Evolutionary conservation across 305 asterid genomes (phyloP), one percentile per base, ranked within the genome.

Genomic region (Solanum hybrid): DNA sequence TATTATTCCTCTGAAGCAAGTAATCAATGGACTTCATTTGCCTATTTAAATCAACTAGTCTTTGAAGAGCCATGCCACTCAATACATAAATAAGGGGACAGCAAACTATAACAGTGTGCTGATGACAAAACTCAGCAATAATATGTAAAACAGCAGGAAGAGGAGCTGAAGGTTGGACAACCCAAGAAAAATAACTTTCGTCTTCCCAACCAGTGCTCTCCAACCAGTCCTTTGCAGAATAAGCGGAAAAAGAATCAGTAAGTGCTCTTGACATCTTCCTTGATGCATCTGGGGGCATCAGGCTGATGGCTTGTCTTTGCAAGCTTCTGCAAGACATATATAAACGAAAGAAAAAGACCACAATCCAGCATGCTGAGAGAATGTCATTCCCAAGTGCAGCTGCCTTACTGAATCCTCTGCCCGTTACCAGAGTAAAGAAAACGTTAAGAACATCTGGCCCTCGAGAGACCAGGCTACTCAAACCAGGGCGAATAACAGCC

Each of bases 1-100:
- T 89, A 90, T 90, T 91, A 89, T 91, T 93, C 96, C 94, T 93
- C 91, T 87, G 94, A 87, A 95, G 94, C 95, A 93, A 91, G 94
- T 96, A 96, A 75, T 94, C 94, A 77, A 94, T 93, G 90, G 97
- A 94, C 87, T 92, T 93, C 89, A 94, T 93, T 92, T 94, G 93
- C 92, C 94, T 90, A 91, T 95, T 95, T 86, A 96, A 92, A 93
- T 97, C 99, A 90, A 91, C 93, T 90, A 97, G 97, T 89, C 98
- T 94, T 93, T 96, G 97, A 89, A 96, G 93, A 92, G 96, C 95
- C 96, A 96, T 94, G 92, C 90, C 90, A 93, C 92, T 94, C 92
- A 96, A 91, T 75, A 96, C 93, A 91, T 93, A 96, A 90, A 94
- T 92, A 93, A 97, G 92, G 13, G 99, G 95, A 73, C 96, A 92